Evolutionary conservation across 495 filamentous ascomycete species (phyloP).

Genomic region (Polyplosphaeria fusca): DNA sequence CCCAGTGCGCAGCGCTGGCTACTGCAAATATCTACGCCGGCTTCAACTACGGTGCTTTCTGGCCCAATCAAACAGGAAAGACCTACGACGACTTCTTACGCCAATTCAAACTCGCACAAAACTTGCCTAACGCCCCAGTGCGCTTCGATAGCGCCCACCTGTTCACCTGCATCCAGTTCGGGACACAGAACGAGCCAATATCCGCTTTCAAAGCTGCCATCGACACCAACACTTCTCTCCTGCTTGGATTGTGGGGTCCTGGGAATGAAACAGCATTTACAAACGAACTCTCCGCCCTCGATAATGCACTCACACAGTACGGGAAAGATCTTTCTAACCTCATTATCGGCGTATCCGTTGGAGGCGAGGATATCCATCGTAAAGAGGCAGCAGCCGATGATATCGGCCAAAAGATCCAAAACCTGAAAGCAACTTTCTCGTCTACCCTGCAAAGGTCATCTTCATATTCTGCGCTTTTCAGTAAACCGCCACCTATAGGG

Average conservation of each 20-base stretch:
- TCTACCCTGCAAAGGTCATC: background rate
- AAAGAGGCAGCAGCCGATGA: slow-evolving; percentile 33
- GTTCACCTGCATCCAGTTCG: slow-evolving; percentile 56
- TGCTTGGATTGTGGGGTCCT: slow-evolving; percentile 66
- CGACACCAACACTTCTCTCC: slow-evolving; percentile 53
- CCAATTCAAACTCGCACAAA: slow-evolving; percentile 64
- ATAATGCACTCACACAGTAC: slow-evolving; percentile 56
- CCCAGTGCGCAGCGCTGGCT: background rate
- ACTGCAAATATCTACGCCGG: slow-evolving; percentile 51
- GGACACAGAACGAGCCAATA: slow-evolving; percentile 51
- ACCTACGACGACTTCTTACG: slow-evolving; percentile 58
- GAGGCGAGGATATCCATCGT: slow-evolving; percentile 81
- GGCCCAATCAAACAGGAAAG: slow-evolving; percentile 57
- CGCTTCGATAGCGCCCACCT: slow-evolving; percentile 64
- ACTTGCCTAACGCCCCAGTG: slow-evolving; percentile 61
- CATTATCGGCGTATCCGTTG: slow-evolving; percentile 79
- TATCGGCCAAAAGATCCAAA: background rate
- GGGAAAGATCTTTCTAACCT: slow-evolving; percentile 54
- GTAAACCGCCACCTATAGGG: slow-evolving; percentile 3
- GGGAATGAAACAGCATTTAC: slow-evolving; percentile 46
- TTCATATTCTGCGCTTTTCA: background rate
- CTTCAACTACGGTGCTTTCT: slow-evolving; percentile 73
- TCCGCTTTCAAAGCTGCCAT: slow-evolving; percentile 48
- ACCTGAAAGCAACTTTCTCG: background rate
- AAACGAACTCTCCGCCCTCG: slow-evolving; percentile 64